A percentile compares a stretch with the other conserved stretches of the same genome.
Evolutionary conservation across 2,329 filamentous ascomycete species (phyloP).

Genomic region (Plenodomus tracheiphilus): DNA sequence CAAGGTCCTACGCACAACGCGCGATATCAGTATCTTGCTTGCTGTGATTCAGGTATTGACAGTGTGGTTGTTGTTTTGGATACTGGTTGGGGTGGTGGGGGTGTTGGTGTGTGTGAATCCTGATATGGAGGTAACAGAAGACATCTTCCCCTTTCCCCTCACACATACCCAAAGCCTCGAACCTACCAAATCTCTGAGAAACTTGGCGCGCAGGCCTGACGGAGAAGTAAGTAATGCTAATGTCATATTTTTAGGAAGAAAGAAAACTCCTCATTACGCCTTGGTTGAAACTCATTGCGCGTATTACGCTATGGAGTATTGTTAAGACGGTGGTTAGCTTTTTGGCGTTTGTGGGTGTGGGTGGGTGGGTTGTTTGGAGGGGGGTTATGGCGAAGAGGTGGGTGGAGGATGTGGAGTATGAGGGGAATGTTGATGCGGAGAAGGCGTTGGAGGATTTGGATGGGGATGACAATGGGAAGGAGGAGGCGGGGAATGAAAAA

Average conservation of each 20-base stretch:
- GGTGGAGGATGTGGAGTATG: constrained; percentile 32
- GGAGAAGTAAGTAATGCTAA: not conserved
- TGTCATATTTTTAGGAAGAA: constrained; percentile 33
- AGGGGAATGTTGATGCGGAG: constrained; percentile 35
- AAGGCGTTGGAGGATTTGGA: constrained; percentile 31
- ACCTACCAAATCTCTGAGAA: too few relatives aligned
- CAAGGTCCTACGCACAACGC: constrained; percentile 54
- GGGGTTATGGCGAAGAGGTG: constrained; percentile 26
- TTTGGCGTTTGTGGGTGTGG: constrained; percentile 1
- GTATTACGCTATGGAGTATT: constrained; percentile 21
- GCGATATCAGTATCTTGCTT: constrained; percentile 55
- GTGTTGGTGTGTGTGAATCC: constrained; percentile 54
- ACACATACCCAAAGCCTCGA: not conserved
- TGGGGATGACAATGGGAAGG: constrained; percentile 4
- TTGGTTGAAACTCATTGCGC: constrained; percentile 38
- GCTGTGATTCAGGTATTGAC: constrained; percentile 54
- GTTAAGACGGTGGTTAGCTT: constrained; percentile 14
- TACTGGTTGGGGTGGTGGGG: constrained; percentile 44
- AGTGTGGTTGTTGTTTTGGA: constrained; percentile 46
- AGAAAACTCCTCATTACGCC: constrained; percentile 50
- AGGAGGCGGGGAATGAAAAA: not conserved
- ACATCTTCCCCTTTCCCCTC: not conserved
- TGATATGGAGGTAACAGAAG: constrained; percentile 46
- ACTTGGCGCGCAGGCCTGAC: too few relatives aligned
- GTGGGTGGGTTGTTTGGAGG: constrained; percentile 16